Evolutionary conservation across 148 eudicot species (phyloP).

Genomic region (Diospyros lotus): DNA sequence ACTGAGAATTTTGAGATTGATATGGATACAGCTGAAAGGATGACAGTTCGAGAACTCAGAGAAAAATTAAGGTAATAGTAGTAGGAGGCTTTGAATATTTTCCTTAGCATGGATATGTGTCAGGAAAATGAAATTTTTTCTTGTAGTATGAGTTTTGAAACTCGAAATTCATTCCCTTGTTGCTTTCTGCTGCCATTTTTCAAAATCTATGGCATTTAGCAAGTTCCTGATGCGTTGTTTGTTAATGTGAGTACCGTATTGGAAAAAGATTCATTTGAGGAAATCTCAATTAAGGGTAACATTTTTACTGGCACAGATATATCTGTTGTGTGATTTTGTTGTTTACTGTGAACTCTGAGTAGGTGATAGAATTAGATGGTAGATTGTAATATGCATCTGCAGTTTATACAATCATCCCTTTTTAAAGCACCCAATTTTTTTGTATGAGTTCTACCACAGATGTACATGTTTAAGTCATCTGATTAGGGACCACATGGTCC

Average conservation of each 20-base stretch:
- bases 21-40: constrained; percentile 28
- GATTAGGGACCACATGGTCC: background rate
- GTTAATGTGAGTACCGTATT: background rate
- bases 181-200: background rate
- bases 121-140: background rate
- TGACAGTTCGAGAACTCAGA: constrained; percentile 66
- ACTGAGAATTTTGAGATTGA: constrained; percentile 24
- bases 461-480: background rate
- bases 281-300: background rate
- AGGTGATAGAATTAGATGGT: background rate
- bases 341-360: background rate
- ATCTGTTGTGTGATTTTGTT: background rate
- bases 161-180: background rate
- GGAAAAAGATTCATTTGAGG: background rate
- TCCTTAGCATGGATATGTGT: background rate
- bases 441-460: background rate
- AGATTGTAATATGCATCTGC: background rate
- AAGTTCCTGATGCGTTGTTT: background rate
- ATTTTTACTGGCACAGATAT: background rate
- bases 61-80: constrained; percentile 47
- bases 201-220: background rate
- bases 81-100: background rate
- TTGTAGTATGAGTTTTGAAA: background rate
- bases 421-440: background rate
- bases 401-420: background rate